Conservation (phyloP, 768 basidiomycete genomes). For the Hericium erinaceus region DNA sequence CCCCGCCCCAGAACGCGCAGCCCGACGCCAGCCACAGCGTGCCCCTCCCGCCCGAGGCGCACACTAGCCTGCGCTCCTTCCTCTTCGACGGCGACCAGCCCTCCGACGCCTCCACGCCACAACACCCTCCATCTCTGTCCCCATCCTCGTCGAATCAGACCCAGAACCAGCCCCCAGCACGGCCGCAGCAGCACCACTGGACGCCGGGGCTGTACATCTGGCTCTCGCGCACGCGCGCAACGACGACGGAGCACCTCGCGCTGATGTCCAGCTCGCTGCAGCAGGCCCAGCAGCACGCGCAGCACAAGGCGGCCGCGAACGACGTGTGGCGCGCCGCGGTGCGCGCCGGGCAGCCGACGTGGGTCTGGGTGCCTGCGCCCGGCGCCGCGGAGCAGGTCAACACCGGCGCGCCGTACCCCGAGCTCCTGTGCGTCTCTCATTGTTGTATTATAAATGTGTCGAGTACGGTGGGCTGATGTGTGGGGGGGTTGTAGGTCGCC, state of each 20-base stretch:
- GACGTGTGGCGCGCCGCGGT: conserved; percentile 6
- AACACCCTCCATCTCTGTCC: too few species aligned
- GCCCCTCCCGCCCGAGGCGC: conserved; percentile 10
- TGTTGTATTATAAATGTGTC: background rate
- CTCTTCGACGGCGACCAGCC: conserved; percentile 16
- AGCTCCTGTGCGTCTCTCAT: background rate
- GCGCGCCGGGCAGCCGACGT: background rate
- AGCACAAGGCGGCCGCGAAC: conserved; percentile 38
- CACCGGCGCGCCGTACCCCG: background rate
- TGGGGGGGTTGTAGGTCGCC: background rate
- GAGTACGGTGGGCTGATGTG: background rate
- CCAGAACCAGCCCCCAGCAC: conserved; percentile 6
- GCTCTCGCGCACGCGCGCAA: conserved; percentile 45
- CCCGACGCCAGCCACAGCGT: conserved; percentile 3
- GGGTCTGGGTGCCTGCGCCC: background rate
- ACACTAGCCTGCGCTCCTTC: conserved; percentile 16
- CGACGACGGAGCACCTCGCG: conserved; percentile 44
- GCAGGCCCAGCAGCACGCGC: conserved; percentile 42
- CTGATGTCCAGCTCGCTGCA: conserved; percentile 46
- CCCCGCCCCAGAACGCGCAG: conserved; percentile 4
- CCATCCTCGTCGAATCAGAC: too few species aligned
- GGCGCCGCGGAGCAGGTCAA: background rate
- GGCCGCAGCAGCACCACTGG: conserved; percentile 47
- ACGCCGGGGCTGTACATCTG: conserved; percentile 72
- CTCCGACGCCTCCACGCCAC: background rate